Conservation (phyloP, 228 moss, liverwort and hornwort genomes). For the Sphagnum fallax region DNA sequence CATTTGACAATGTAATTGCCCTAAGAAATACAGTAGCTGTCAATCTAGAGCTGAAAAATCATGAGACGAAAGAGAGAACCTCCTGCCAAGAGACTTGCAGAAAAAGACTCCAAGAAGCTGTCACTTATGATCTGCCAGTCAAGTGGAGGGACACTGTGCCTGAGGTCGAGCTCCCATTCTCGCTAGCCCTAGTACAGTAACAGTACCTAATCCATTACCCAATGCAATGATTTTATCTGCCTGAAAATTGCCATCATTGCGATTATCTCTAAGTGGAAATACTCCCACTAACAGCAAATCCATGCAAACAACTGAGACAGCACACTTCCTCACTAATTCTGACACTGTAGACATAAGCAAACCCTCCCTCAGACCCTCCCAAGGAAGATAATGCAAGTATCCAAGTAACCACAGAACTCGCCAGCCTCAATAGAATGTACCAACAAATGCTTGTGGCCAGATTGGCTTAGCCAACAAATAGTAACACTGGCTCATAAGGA, state of each 20-base stretch:
- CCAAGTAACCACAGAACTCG: too few relatives aligned
- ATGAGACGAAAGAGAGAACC: slow-evolving; percentile 19
- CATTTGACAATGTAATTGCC: too few relatives aligned
- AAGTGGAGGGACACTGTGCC: slow-evolving; percentile 49
- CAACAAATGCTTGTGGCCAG: too few relatives aligned
- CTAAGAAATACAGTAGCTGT: not conserved
- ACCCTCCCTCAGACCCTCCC: too few relatives aligned
- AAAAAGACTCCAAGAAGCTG: slow-evolving; percentile 82
- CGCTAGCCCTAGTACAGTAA: slow-evolving; percentile 39
- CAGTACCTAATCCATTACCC: slow-evolving; percentile 72
- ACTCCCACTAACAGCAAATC: slow-evolving; percentile 34
- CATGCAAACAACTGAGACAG: slow-evolving; percentile 91
- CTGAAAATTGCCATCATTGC: slow-evolving; percentile 15
- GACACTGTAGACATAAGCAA: slow-evolving; percentile 12
- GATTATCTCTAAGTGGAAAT: slow-evolving; percentile 4
- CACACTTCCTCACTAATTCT: slow-evolving; percentile 97
- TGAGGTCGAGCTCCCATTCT: slow-evolving; percentile 28
- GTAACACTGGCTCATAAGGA: too few relatives aligned
- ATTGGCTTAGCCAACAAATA: too few relatives aligned
- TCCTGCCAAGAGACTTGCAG: slow-evolving; percentile 59
- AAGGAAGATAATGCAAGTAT: too few relatives aligned
- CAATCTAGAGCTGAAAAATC: not conserved
- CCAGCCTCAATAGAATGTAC: too few relatives aligned
- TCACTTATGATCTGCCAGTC: slow-evolving; percentile 78
- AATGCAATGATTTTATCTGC: slow-evolving; percentile 52